phyloP scores from a whole-genome alignment of 192 early-diverging fungal genomes.

The Kappamyces sp. region DNA sequence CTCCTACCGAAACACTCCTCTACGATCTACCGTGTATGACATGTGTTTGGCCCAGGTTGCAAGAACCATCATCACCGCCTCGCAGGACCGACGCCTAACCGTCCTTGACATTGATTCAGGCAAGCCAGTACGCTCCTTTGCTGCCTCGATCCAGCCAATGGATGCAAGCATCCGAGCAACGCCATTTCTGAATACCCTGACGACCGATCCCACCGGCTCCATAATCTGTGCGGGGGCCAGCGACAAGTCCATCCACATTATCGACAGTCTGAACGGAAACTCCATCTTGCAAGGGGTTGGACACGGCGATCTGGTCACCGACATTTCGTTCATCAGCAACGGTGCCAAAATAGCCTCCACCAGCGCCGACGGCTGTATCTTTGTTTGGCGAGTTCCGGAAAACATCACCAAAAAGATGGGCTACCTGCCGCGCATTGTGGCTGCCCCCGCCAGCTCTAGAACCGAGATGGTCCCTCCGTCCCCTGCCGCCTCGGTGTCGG shows the following conservation, averaged over 20 bases:
- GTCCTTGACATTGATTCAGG: constrained; percentile 57
- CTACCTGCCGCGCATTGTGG: constrained; percentile 2
- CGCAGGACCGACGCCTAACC: constrained; percentile 65
- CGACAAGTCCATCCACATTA: constrained; percentile 65
- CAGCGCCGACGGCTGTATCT: constrained; percentile 66
- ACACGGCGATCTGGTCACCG: constrained; percentile 70
- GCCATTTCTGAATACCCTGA: constrained; percentile 47
- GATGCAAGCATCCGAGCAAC: constrained; percentile 45
- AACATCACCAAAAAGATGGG: constrained; percentile 31
- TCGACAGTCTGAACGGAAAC: constrained; percentile 58
- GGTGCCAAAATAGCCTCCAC: constrained; percentile 56
- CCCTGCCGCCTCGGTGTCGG: constrained; percentile 3
- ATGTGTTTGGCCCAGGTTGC: constrained; percentile 49
- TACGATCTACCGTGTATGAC: constrained; percentile 67
- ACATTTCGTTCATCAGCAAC: constrained; percentile 54
- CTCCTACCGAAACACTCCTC: constrained; percentile 64
- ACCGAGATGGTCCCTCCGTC: not conserved
- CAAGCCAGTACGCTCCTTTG: constrained; percentile 52
- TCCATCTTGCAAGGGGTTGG: constrained; percentile 55
- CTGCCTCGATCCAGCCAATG: constrained; percentile 23
- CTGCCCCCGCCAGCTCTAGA: not conserved
- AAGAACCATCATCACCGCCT: constrained; percentile 53
- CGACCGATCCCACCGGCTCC: constrained; percentile 62
- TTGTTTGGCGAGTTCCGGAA: constrained; percentile 63
- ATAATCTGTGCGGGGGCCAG: constrained; percentile 58